Evolutionary conservation across 148 eudicot genomes (phyloP).

Genomic region (Limonium bicolor): DNA sequence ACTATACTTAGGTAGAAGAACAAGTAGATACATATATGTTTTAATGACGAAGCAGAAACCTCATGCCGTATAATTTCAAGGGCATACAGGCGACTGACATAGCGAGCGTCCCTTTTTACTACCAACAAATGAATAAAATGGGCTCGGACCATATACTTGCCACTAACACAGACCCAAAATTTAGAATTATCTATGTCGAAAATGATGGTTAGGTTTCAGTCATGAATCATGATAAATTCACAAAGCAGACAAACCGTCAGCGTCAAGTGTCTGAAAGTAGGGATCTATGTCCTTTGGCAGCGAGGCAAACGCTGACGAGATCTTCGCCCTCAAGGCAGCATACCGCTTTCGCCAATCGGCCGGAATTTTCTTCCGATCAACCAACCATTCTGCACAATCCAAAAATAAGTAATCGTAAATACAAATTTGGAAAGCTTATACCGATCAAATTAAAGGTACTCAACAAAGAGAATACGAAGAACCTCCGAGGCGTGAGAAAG

Average conservation of each 20-base stretch:
- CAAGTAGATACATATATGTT: no score
- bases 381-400: slow-evolving; percentile 98
- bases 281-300: slow-evolving; percentile 75
- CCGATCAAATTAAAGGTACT: background rate
- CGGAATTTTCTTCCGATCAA: slow-evolving; percentile 92
- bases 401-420: slow-evolving; percentile 11
- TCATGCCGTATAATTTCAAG: no score
- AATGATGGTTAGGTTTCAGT: no score
- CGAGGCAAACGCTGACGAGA: slow-evolving; percentile 47
- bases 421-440: slow-evolving; percentile 1
- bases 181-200: no score
- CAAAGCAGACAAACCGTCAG: slow-evolving; percentile 36
- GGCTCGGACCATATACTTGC: no score
- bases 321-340: slow-evolving; percentile 53
- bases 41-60: no score
- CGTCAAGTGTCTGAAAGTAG: slow-evolving; percentile 62
- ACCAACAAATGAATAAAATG: no score
- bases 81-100: no score
- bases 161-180: no score
- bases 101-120: no score
- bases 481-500: slow-evolving; percentile 89
- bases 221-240: no score
- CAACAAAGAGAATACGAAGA: background rate
- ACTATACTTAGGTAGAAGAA: no score
- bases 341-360: slow-evolving; percentile 67